Base-by-base conservation (phyloP, 495 filamentous ascomycete species). In the Achaetomiella virescens region DNA sequence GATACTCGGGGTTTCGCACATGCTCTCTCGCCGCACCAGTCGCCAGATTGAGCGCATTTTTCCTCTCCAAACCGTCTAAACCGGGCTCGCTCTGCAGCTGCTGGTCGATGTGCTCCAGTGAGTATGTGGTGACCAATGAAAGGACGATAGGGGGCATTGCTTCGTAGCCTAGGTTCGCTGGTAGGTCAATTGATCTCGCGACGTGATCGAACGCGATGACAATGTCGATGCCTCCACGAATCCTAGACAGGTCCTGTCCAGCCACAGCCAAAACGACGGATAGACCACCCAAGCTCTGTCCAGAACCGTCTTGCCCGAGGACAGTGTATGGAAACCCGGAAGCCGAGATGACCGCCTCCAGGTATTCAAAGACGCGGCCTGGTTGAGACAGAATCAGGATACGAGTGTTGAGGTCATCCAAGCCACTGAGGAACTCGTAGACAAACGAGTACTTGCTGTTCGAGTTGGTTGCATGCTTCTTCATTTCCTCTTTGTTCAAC, bases 371-470 rank as follows among this genome's bases (percentile, higher is more conserved):
- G 2, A 68, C 47, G 0, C 59, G 61, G 17, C 70, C 72, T 2
- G 71, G 64, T 1, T 66, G 71, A 5, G 62, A 70, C n/a, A 79
- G 18, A 18, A 79, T 68, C 15, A 78, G 46, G 35, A 78, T 57
- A 24, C 66, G 72, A 37, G 56, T 60, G 25, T 71, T 59, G 43
- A 66, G 58, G 25, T 65, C 64, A n/a, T 56, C 54, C 14, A 76
- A 22, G 5, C 40, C 37, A 9, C 61, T 48, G 10, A 79, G 59
- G 10, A 78, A 60, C 55, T 77, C 76, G n/a, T 67, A 67, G 8
- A 75, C 54, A 18, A 78, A 79, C 1, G 66, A 67, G 45, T 74
- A 76, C 40, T 79, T 79, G 52, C 65, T 62, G 62, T 78, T 77
- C 2, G 73, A 70, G 17, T 61, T 60, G 27, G 67, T 64, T 5